Conservation (phyloP, 768 basidiomycete genomes). For the Leccinum boreale region DNA sequence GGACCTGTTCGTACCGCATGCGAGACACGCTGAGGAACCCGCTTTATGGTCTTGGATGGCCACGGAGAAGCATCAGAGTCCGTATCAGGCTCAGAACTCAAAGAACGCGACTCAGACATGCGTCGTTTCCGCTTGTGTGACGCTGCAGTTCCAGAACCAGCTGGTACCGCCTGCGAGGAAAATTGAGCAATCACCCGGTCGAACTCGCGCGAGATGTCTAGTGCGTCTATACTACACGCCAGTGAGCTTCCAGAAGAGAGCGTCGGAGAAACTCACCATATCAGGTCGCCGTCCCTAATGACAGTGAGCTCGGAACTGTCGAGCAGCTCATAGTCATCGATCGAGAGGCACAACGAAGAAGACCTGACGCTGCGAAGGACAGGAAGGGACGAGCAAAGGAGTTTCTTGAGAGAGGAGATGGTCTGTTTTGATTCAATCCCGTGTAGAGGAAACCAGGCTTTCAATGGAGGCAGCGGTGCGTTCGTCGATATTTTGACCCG, state of each 20-base stretch:
- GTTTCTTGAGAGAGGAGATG: slow-evolving; percentile 17
- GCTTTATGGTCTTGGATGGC: neutral
- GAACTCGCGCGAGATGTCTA: neutral
- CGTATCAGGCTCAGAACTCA: slow-evolving; percentile 21
- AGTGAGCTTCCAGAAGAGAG: neutral
- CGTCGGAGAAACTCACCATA: slow-evolving; percentile 15
- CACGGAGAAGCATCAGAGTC: slow-evolving; percentile 18
- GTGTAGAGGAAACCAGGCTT: slow-evolving; percentile 48
- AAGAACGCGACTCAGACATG: slow-evolving; percentile 10
- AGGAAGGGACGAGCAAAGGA: slow-evolving; percentile 17
- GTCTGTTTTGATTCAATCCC: neutral
- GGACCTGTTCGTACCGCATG: neutral
- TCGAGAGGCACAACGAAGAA: slow-evolving; percentile 13
- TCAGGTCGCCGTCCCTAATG: slow-evolving; percentile 28
- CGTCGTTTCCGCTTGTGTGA: slow-evolving; percentile 28
- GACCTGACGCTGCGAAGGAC: slow-evolving; percentile 3
- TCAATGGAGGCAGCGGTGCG: slow-evolving; percentile 45
- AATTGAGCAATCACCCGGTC: neutral
- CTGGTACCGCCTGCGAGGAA: neutral
- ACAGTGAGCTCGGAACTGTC: slow-evolving; percentile 25
- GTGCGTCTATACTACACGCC: slow-evolving; percentile 15
- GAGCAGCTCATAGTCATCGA: slow-evolving; percentile 30
- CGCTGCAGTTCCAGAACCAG: neutral
- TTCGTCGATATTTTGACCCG: slow-evolving; percentile 49
- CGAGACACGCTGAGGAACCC: neutral